A percentile compares a stretch with the other conserved stretches of the same genome.
phyloP scores from a whole-genome alignment of 2,329 filamentous ascomycete genomes.

The Ilyonectria sp. region DNA sequence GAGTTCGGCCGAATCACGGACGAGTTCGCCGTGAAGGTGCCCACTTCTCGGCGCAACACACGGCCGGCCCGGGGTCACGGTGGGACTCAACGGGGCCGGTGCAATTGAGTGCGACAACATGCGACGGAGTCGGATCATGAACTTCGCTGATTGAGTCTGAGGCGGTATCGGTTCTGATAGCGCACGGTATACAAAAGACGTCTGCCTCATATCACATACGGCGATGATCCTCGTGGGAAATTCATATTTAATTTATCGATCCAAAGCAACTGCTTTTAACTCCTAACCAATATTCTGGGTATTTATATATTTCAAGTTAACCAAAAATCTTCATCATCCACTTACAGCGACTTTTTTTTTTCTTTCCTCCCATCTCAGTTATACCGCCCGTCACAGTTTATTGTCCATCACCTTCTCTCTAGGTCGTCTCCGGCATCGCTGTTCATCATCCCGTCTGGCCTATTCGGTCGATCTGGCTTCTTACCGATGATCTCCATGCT shows the following conservation, averaged over 20 bases:
- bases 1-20: constrained; percentile 26
- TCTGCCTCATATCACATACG: neutral
- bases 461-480: constrained; percentile 39
- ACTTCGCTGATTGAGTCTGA: neutral
- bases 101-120: constrained; percentile 5
- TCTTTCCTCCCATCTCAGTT: neutral
- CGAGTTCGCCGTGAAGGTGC: constrained; percentile 4
- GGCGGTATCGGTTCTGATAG: too few species aligned
- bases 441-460: constrained; percentile 44
- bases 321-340: neutral
- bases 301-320: neutral
- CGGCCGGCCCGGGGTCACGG: constrained; percentile 21
- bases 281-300: neutral
- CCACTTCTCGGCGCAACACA: constrained; percentile 35
- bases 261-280: neutral
- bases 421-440: constrained; percentile 35
- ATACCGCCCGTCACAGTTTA: neutral
- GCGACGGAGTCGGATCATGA: neutral
- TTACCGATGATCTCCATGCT: constrained; percentile 68
- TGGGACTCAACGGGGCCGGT: constrained; percentile 14
- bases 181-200: neutral
- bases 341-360: neutral
- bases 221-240: neutral
- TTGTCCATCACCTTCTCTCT: constrained; percentile 28
- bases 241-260: neutral